These are phyloP conservation scores for Termitomyces sp. DNA, from an alignment of 768 basidiomycete genomes.

Conservation along the genomic window DNA sequence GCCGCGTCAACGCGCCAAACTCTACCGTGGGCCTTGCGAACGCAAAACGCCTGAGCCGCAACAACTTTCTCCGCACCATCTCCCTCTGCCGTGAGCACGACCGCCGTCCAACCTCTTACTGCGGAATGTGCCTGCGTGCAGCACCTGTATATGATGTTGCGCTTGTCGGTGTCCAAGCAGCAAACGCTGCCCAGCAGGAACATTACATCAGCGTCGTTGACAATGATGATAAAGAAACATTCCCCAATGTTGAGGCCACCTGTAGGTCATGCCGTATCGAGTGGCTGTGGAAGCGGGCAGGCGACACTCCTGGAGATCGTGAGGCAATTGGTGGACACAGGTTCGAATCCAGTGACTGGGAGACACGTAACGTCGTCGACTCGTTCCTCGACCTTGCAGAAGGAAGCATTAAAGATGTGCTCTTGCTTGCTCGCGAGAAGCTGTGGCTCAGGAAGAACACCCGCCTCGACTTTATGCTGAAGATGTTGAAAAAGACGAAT, in stretches of 20 bases:
- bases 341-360: conserved; percentile 49
- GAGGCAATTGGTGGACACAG: conserved; percentile 51
- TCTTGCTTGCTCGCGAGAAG: conserved; percentile 62
- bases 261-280: conserved; percentile 65
- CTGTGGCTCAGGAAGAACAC: conserved; percentile 64
- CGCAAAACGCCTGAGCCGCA: conserved; percentile 41
- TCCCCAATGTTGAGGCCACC: conserved; percentile 60
- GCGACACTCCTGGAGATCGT: conserved; percentile 40
- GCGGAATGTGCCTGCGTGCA: conserved; percentile 67
- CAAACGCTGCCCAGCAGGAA: conserved; percentile 17
- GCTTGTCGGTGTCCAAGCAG: conserved; percentile 10
- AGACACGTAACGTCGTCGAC: conserved; percentile 61
- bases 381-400: conserved; percentile 73
- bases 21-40: conserved; percentile 43
- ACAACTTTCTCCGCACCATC: conserved; percentile 40
- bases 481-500: conserved; percentile 21
- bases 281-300: conserved; percentile 58
- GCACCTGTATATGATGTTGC: conserved; percentile 36
- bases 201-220: conserved; percentile 46
- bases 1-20: conserved; percentile 61
- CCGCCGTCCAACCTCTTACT: conserved; percentile 46
- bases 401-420: conserved; percentile 57
- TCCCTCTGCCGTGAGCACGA: conserved; percentile 62
- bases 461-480: conserved; percentile 58
- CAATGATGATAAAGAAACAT: conserved; percentile 70